Evolutionary conservation across 768 basidiomycete genomes (phyloP), one percentile per base, ranked within the genome.

Genomic region (Termitomyces heimii): DNA sequence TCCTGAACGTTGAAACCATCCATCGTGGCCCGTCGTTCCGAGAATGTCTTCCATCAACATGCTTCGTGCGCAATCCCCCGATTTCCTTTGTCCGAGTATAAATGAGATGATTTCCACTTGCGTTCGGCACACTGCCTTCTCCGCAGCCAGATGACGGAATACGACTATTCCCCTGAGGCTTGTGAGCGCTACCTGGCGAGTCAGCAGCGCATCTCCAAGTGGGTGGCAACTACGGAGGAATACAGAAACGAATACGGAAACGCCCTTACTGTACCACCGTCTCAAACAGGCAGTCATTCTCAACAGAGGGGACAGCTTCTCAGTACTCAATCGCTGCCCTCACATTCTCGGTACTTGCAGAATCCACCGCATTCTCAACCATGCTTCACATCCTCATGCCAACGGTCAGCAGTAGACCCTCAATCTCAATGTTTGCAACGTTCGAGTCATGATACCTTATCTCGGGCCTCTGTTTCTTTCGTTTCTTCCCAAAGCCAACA

Each of bases 141-240:
- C 26, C 52, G 12, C n/a, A 42, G 20, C 51, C 26, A n/a, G 39
- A 78, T 79, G 77, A 79, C 77, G 8, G 77, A 79, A 61, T 79
- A 80, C 70, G 77, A 79, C 69, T 79, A 73, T 62, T 79, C 77
- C 37, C 77, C 77, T 18, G 78, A 75, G 56, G 77, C 78, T 12
- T 75, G 75, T 61, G 73, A 79, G 50, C 75, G 70, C 3, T 70
- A 75, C 57, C 18, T 74, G 39, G 75, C 73, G 13, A 75, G 73
- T 13, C 76, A 75, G 58, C 32, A 63, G 52, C 73, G 77, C 60
- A 74, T 80, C 6, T 70, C 75, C 0, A 69, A 70, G 60, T 79
- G 78, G 77, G 73, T 76, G 29, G 40, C 62, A 51, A 61, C 72
- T 42, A 78, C 75, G 10, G 64, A 68, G 45, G 62, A 56, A 12